Evolutionary conservation across 192 early-diverging fungal species (phyloP), one percentile per base, ranked within the genome.

Genomic region (Backusella tarrabulga): DNA sequence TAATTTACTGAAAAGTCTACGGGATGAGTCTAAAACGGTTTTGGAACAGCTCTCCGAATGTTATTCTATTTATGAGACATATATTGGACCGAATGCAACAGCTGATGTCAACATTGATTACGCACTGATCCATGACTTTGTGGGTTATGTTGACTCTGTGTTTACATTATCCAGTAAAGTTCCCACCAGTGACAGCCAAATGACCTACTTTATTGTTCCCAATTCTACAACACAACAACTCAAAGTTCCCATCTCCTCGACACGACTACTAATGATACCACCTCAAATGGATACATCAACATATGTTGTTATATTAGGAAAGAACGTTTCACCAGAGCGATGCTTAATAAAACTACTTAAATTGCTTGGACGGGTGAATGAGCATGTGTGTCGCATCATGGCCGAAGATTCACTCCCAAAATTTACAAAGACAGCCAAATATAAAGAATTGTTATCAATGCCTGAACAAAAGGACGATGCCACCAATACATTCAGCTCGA

Each of bases 91-190:
- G 0, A 21, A 52, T 7, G 80, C 79, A 35, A 0, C 82, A 32
- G n/a, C 76, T 9, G 87, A 91, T 69, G 74, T 90, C 5, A 90
- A 92, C 71, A 80, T 90, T 66, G 83, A 87, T 34, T 80, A 86
- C 60, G 72, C 81, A 38, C 75, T 92, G 74, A 76, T 83, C 21
- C 85, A 85, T 15, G 69, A 87, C 8, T 85, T 87, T 44, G 82
- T 83, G 12, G 74, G 73, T 23, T 85, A 78, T 26, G 69, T 82
- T 12, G 21, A 52, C 14, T 50, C 73, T 14, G 73, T 68, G 4
- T 82, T 78, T 19, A 70, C 67, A 3, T 12, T 82, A 11, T 40
- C 71, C 0, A 26, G 34, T 60, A 67, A 60, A 15, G 17, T 40
- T 6, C 36, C 68, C 34, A 14, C 34, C 4, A 35, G 19, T 21